Percentiles rank a stretch among this genome's conserved stretches.
phyloP scores from a whole-genome alignment of 495 filamentous ascomycete genomes.

The Apiosordaria backusii region DNA sequence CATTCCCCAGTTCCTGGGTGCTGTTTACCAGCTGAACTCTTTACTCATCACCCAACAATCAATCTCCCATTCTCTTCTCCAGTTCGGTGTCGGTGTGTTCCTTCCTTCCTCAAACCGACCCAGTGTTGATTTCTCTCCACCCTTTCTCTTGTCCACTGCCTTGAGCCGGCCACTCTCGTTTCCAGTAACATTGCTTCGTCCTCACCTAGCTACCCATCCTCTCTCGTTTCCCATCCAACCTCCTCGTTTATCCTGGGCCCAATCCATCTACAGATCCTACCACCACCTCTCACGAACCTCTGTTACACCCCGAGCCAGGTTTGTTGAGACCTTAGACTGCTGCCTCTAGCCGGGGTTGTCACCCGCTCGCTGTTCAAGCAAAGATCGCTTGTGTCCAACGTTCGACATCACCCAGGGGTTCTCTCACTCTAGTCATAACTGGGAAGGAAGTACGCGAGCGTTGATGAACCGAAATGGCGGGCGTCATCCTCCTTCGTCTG shows the following conservation, averaged over 20 bases:
- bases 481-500: constrained; percentile 7
- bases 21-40: background rate
- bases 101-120: background rate
- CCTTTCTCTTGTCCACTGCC: no score
- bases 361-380: background rate
- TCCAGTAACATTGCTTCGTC: background rate
- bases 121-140: background rate
- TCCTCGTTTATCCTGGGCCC: background rate
- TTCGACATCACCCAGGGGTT: background rate
- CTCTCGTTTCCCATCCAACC: background rate
- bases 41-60: background rate
- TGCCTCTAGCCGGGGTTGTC: background rate
- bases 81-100: background rate
- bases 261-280: background rate
- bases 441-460: background rate
- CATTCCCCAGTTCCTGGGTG: background rate
- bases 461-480: constrained; percentile 12
- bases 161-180: background rate
- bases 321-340: background rate
- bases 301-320: background rate
- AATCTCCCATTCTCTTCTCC: background rate
- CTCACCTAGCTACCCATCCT: background rate
- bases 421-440: background rate
- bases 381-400: constrained; percentile 2
- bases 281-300: background rate